Evolutionary conservation across 2,329 filamentous ascomycete species (phyloP).

Genomic region (Talaromyces verruculosus): DNA sequence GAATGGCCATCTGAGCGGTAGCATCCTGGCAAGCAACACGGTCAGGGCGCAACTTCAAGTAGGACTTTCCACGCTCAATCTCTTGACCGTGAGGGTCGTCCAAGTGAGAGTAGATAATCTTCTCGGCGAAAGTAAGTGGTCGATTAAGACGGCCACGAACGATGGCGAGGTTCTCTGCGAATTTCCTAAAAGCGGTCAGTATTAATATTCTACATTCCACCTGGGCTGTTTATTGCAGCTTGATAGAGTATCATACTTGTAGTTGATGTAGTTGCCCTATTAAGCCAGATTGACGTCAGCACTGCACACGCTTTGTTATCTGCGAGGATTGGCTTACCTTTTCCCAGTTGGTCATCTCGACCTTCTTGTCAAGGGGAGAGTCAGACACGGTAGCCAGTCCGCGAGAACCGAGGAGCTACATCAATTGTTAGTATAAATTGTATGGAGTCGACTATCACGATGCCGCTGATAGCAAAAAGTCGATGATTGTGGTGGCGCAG

Average conservation of each 20-base stretch:
- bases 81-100: constrained; percentile 96
- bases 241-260: constrained; percentile 54
- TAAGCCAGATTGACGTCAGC: constrained; percentile 29
- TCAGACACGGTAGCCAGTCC: constrained; percentile 82
- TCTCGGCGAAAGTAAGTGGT: constrained; percentile 93
- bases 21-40: constrained; percentile 99
- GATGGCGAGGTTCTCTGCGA: constrained; percentile 93
- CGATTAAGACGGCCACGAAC: constrained; percentile 87
- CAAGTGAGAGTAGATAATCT: constrained; percentile 98
- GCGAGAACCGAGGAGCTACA: constrained; percentile 63
- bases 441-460: not conserved
- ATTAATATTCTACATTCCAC: not conserved
- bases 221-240: not conserved
- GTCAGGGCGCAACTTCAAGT: constrained; percentile 94
- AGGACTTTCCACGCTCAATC: constrained; percentile 91
- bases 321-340: constrained; percentile 51
- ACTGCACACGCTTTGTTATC: not conserved
- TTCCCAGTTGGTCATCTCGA: constrained; percentile 97
- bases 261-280: constrained; percentile 92
- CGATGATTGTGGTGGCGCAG: constrained; percentile 8
- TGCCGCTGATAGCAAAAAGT: not conserved
- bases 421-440: constrained; percentile 23
- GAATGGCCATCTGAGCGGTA: constrained; percentile 98
- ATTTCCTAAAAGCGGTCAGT: constrained; percentile 65
- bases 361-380: constrained; percentile 87